A percentile compares a stretch with the other conserved stretches of the same genome.
Evolutionary conservation across 495 filamentous ascomycete species (phyloP).

Genomic region (Aspergillus mulundensis): DNA sequence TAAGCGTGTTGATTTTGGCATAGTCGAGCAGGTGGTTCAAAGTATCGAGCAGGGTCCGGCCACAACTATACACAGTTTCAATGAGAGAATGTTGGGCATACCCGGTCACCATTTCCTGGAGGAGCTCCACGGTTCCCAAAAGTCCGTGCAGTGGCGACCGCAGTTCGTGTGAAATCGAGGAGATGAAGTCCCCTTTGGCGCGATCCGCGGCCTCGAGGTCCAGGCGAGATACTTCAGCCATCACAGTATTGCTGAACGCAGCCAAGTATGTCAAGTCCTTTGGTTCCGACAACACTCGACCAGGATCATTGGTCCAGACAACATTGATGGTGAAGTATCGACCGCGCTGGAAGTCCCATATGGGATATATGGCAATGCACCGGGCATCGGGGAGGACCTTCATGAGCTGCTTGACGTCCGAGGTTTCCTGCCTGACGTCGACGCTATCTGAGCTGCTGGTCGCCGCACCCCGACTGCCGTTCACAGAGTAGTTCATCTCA

Average conservation of each 20-base stretch:
- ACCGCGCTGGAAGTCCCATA: slow-evolving; percentile 58
- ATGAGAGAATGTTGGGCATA: slow-evolving; percentile 40
- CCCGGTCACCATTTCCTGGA: slow-evolving; percentile 29
- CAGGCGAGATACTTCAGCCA: slow-evolving; percentile 61
- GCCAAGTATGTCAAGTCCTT: slow-evolving; percentile 50
- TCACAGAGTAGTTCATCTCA: slow-evolving; percentile 14
- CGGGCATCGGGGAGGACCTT: slow-evolving; percentile 25
- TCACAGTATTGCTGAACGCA: slow-evolving; percentile 61
- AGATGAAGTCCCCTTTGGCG: slow-evolving; percentile 43
- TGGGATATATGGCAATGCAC: slow-evolving; percentile 37
- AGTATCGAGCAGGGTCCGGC: slow-evolving; percentile 59
- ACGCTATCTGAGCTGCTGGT: slow-evolving; percentile 3
- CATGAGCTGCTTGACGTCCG: slow-evolving; percentile 24
- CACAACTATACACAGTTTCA: slow-evolving; percentile 62
- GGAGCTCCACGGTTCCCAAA: slow-evolving; percentile 59
- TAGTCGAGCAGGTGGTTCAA: slow-evolving; percentile 45
- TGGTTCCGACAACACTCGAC: slow-evolving; percentile 33
- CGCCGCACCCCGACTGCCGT: slow-evolving; percentile 1
- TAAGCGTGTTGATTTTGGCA: slow-evolving; percentile 51
- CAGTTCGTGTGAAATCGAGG: slow-evolving; percentile 67
- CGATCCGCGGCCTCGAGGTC: slow-evolving; percentile 35
- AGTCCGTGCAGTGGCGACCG: slow-evolving; percentile 68
- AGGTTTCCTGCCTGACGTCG: slow-evolving; percentile 22
- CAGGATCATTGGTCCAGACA: slow-evolving; percentile 44
- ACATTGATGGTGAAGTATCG: slow-evolving; percentile 61